Evolutionary conservation across 1,139 yeast genomes (phyloP).

Genomic region (Protomyces pachydermus): DNA sequence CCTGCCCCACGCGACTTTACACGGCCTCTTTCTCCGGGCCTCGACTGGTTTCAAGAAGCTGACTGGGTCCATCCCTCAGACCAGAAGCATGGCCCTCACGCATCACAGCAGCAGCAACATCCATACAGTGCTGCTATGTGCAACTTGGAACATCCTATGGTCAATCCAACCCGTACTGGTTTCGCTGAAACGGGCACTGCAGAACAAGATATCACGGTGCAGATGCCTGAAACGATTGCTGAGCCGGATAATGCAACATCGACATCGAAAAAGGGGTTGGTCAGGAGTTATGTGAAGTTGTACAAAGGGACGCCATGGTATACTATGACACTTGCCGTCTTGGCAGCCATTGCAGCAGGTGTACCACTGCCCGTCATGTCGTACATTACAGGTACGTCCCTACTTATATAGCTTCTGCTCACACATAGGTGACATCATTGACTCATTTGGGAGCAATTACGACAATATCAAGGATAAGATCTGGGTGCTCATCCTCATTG

Average conservation of each 20-base stretch:
- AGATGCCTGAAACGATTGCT: not conserved
- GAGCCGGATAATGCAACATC: not conserved
- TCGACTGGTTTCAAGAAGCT: not conserved
- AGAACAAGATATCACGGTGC: not conserved
- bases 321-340: not conserved
- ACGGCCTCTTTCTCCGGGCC: not conserved
- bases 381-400: not conserved
- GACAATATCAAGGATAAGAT: not conserved
- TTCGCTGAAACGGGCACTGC: not conserved
- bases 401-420: not conserved
- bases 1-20: not conserved
- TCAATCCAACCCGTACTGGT: not conserved
- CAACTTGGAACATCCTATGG: not conserved
- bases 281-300: not conserved
- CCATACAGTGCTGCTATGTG: not conserved
- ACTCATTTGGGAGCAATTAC: not conserved
- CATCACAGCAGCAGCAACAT: not conserved
- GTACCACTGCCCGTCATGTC: slow-evolving; percentile 9
- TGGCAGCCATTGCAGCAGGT: slow-evolving; percentile 5
- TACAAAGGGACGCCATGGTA: not conserved
- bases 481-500: slow-evolving; percentile 3
- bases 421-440: not conserved
- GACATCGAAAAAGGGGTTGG: not conserved
- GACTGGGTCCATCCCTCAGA: not conserved
- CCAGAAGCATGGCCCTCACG: not conserved